Evolutionary conservation across 2,329 filamentous ascomycete species (phyloP).

Genomic region (Karstenula rhodostoma): DNA sequence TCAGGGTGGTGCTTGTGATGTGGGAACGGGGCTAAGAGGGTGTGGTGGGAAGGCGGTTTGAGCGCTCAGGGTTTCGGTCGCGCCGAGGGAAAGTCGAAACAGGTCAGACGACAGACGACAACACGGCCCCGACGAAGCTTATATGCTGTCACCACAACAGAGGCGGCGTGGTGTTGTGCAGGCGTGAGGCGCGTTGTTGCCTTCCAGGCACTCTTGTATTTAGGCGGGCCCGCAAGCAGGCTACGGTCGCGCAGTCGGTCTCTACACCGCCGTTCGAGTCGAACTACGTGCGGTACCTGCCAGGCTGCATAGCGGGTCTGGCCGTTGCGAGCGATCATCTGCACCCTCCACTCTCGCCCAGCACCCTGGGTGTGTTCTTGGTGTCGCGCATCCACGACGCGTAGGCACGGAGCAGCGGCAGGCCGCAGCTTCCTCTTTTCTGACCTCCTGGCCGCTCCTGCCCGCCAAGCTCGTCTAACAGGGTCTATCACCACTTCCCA

Average conservation of each 20-base stretch:
- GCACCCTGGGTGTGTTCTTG: neutral
- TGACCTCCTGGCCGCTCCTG: conserved; percentile 5
- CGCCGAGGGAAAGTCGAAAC: conserved; percentile 14
- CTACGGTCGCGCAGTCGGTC: conserved; percentile 8
- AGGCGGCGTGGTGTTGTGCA: conserved; percentile 9
- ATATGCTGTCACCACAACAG: conserved; percentile 20
- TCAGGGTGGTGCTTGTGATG: conserved; percentile 26
- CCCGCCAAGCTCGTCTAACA: conserved; percentile 12
- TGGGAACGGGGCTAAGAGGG: conserved; percentile 2
- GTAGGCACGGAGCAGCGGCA: neutral
- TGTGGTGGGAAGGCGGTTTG: conserved; percentile 17
- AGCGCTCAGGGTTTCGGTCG: conserved; percentile 25
- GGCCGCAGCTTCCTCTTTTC: neutral
- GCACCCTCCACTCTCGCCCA: neutral
- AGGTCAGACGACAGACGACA: conserved; percentile 16
- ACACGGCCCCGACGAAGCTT: conserved; percentile 19
- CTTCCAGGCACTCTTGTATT: conserved; percentile 14
- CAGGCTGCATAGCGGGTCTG: conserved; percentile 11
- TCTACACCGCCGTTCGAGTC: neutral
- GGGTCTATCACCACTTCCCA: conserved; percentile 19
- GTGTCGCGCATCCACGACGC: neutral
- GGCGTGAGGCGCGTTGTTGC: conserved; percentile 13
- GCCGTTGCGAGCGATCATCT: neutral
- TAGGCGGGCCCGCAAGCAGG: conserved; percentile 1
- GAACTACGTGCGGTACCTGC: too few species aligned